Percentiles rank a stretch among this genome's conserved stretches.
Conservation (phyloP, 805 yeast genomes). For the Saturnispora besseyi region DNA sequence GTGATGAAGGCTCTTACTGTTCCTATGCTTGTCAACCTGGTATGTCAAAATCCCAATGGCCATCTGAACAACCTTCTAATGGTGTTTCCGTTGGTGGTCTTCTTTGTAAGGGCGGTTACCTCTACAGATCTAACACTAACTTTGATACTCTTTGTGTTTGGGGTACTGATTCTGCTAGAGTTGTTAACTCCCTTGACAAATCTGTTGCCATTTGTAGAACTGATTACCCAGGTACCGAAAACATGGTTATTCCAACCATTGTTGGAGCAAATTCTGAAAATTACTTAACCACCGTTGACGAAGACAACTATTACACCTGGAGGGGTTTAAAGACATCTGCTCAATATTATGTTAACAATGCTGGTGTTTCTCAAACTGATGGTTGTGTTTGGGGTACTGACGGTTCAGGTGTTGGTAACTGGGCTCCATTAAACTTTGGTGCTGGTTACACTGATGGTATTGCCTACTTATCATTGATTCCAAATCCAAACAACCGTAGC, state of each 20-base stretch:
- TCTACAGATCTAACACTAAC: conserved; percentile 70
- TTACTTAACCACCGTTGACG: conserved; percentile 74
- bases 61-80: conserved; percentile 70
- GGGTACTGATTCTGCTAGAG: conserved; percentile 67
- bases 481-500: conserved; percentile 80
- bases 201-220: conserved; percentile 92
- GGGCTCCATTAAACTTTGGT: conserved; percentile 96
- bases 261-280: conserved; percentile 57
- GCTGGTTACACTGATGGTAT: conserved; percentile 71
- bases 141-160: conserved; percentile 72
- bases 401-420: conserved; percentile 84
- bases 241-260: conserved; percentile 92
- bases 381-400: conserved; percentile 91
- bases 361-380: conserved; percentile 82
- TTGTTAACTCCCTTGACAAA: conserved; percentile 51
- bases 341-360: conserved; percentile 95
- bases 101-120: conserved; percentile 71
- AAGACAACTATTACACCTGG: conserved; percentile 74
- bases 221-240: conserved; percentile 98
- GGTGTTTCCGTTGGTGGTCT: conserved; percentile 96
- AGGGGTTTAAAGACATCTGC: conserved; percentile 75
- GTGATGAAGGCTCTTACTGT: conserved; percentile 88
- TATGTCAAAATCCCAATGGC: conserved; percentile 99
- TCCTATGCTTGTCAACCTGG: conserved; percentile 98
- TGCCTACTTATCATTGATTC: conserved; percentile 82